Evolutionary conservation across 176 grass and related monocot genomes (phyloP).

Genomic region (Bothriochloa decipiens): DNA sequence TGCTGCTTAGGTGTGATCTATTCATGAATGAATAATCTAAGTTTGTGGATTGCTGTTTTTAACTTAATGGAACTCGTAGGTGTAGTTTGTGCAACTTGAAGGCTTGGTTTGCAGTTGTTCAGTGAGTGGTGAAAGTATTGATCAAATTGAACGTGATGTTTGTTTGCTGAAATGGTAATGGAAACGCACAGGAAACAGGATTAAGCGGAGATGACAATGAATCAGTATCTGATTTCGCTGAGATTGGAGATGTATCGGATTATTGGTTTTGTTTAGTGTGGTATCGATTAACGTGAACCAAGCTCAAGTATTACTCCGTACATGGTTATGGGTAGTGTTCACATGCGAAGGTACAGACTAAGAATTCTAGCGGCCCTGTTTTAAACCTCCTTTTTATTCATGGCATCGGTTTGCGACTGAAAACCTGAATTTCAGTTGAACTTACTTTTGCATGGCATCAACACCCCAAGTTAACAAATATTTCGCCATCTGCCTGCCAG

Average conservation of each 20-base stretch:
- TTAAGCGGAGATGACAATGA: neutral
- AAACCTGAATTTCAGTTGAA: too few species aligned
- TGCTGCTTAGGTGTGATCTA: constrained; percentile 70
- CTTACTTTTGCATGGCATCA: too few species aligned
- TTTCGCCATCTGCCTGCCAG: too few species aligned
- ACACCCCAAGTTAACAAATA: too few species aligned
- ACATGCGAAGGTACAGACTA: too few species aligned
- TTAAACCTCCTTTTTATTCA: too few species aligned
- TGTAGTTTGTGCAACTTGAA: constrained; percentile 50
- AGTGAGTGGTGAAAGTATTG: constrained; percentile 9
- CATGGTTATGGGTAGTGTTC: too few species aligned
- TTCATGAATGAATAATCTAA: constrained; percentile 71
- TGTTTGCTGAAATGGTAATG: constrained; percentile 28
- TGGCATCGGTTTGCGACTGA: too few species aligned
- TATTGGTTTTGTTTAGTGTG: neutral
- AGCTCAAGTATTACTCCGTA: too few species aligned
- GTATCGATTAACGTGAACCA: neutral
- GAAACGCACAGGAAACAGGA: neutral
- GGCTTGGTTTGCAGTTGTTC: constrained; percentile 48
- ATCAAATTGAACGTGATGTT: neutral
- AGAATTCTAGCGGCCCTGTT: too few species aligned
- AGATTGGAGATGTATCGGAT: neutral
- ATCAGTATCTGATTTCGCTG: neutral
- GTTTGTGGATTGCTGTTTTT: constrained; percentile 59
- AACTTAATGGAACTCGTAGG: constrained; percentile 64